phyloP scores from a whole-genome alignment of 352 stramenopile species.

The Thalassiosira livingstoniorum region DNA sequence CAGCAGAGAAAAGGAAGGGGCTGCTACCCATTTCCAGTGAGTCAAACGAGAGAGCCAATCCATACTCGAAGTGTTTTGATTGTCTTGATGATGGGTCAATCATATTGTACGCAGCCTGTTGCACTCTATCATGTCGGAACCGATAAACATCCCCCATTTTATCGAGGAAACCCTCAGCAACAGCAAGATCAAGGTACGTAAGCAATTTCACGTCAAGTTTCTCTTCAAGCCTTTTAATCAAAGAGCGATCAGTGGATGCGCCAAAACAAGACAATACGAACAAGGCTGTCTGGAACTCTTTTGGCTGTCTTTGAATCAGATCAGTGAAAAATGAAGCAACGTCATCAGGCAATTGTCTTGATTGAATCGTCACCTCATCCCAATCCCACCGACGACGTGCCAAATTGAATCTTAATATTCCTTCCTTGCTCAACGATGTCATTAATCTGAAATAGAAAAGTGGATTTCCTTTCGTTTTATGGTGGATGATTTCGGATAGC shows the following conservation, averaged over 20 bases:
- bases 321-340: background rate
- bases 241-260: background rate
- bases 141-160: background rate
- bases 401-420: slow-evolving; percentile 9
- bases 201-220: slow-evolving; percentile 7
- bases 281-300: background rate
- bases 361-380: slow-evolving; percentile 26
- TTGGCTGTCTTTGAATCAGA: background rate
- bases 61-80: background rate
- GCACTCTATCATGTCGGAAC: slow-evolving; percentile 1
- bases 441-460: slow-evolving; percentile 21
- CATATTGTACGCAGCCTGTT: slow-evolving; percentile 39
- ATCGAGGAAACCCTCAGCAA: background rate
- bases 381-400: slow-evolving; percentile 15
- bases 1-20: slow-evolving; percentile 30
- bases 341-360: background rate
- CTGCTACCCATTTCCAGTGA: slow-evolving; percentile 2
- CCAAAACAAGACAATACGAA: slow-evolving; percentile 2
- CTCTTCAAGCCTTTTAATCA: background rate
- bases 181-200: background rate
- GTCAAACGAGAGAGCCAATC: background rate
- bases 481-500: slow-evolving; percentile 4
- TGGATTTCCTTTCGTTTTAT: slow-evolving; percentile 30
- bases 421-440: slow-evolving; percentile 7
- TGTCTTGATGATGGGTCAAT: background rate